Evolutionary conservation across 75 land plant genomes (phyloP), one percentile per base, ranked within the genome.

Genomic region (Pinus taeda): DNA sequence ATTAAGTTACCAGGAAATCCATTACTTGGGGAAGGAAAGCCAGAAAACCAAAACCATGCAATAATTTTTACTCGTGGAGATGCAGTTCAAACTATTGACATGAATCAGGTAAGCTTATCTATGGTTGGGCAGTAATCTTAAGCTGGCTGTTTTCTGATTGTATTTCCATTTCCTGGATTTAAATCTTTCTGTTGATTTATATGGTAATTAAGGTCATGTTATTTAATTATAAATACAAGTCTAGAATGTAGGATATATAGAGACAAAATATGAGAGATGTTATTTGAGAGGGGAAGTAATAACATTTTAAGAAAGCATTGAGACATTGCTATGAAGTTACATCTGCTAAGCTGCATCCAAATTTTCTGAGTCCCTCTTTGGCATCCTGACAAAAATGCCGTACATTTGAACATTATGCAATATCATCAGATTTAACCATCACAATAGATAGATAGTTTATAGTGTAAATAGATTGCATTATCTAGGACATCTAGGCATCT

Each of bases 1-100:
- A 92, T 94, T 58, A 94, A 92, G 75, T 83, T 94, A 59, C 97
- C 97, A 15, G 97, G 95, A 71, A 74, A 90, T 69, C 89, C 92
- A 53, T 88, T 81, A 78, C 81, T 94, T 69, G 97, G 97, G 60
- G 95, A 94, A 81, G 97, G 97, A 66, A 92, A 94, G 75, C 97
- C 97, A 49, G 95, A 92, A 77, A 94, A 94, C 67, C 97, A 94
- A 80, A 94, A 92, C 74, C 97, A 94, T 90, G 97, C 97, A 17
- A 84, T 94, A 33, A 78, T 94, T 24, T 94, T 94, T 74, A 94
- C 97, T 15, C 95, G 97, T 56, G 97, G 97, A 77, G 87, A 87
- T 85, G 95, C 95, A 15, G 64, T 94, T 73, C 97, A 94, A 79
- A 94, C 95, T 9, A 94, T 94, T 80, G 97, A 94, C 72, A 94